Conservation (phyloP, 164 flowering plant genomes). For the Liriodendron chinense region DNA sequence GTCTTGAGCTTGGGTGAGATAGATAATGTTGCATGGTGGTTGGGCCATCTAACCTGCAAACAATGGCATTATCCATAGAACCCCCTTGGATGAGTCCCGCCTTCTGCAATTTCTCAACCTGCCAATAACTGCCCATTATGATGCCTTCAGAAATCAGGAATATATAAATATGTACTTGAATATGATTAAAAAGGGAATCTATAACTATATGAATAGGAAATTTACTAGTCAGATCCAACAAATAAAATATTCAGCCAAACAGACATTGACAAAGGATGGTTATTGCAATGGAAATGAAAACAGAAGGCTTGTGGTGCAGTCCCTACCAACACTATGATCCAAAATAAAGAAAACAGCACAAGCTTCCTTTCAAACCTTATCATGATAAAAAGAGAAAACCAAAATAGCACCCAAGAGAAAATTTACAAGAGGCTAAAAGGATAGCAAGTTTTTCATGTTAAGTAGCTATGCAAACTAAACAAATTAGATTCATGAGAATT, state of each 20-base stretch:
- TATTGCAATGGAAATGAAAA: not conserved
- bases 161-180: not conserved
- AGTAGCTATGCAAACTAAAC: not conserved
- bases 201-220: not conserved
- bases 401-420: not conserved
- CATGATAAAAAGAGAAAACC: too few relatives aligned
- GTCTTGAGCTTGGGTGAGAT: not conserved
- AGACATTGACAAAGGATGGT: not conserved
- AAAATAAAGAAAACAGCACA: not conserved
- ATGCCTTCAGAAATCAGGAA: not conserved
- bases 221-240: not conserved
- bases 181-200: not conserved
- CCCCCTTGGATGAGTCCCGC: constrained; percentile 88
- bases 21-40: not conserved
- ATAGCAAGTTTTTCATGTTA: not conserved
- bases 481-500: not conserved
- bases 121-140: constrained; percentile 8
- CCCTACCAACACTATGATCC: not conserved
- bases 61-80: constrained; percentile 74
- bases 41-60: constrained; percentile 66
- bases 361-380: not conserved
- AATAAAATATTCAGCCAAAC: not conserved
- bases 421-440: too few relatives aligned
- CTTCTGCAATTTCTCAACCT: constrained; percentile 70
- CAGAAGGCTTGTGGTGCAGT: not conserved